Evolutionary conservation across 352 stramenopile genomes (phyloP).

Genomic region (Peronospora destructor): DNA sequence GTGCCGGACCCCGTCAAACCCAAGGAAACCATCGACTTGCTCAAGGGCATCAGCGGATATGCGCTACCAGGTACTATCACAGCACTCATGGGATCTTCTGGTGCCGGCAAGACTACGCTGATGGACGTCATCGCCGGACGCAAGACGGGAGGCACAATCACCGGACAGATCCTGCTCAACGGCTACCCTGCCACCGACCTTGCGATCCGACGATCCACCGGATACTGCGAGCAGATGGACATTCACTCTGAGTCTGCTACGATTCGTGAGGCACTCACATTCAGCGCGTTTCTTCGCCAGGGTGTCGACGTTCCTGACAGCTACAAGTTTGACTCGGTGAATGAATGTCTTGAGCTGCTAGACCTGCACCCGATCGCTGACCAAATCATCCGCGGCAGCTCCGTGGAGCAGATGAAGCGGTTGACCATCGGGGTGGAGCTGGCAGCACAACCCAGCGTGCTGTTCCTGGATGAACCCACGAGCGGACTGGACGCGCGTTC

Average conservation of each 20-base stretch:
- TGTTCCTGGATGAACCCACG: conserved; percentile 68
- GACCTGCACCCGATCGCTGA: conserved; percentile 20
- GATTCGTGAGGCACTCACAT: too few relatives aligned
- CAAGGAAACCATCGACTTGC: too few relatives aligned
- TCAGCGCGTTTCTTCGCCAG: conserved; percentile 1
- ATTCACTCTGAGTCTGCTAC: conserved; percentile 40
- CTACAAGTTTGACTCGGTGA: conserved; percentile 24
- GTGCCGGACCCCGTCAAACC: conserved; percentile 1
- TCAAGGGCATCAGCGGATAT: too few relatives aligned
- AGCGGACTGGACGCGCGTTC: conserved; percentile 79
- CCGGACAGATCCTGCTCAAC: too few relatives aligned
- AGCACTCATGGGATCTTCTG: too few relatives aligned
- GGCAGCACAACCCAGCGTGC: conserved; percentile 18
- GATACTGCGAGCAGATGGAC: conserved; percentile 82
- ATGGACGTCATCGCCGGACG: too few relatives aligned
- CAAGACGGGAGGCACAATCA: too few relatives aligned
- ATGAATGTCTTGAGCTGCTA: conserved; percentile 20
- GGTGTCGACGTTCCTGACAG: conserved; percentile 28
- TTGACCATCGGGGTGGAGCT: conserved; percentile 32
- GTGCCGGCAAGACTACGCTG: too few relatives aligned
- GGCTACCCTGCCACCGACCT: too few relatives aligned
- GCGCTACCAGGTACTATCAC: too few relatives aligned
- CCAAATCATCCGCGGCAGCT: conserved; percentile 34
- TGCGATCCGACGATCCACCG: conserved; percentile 9
- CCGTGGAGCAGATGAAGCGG: conserved; percentile 25